Evolutionary conservation across 495 filamentous ascomycete species (phyloP), one percentile per base, ranked within the genome.

Genomic region (Lasiosphaeria hispida): DNA sequence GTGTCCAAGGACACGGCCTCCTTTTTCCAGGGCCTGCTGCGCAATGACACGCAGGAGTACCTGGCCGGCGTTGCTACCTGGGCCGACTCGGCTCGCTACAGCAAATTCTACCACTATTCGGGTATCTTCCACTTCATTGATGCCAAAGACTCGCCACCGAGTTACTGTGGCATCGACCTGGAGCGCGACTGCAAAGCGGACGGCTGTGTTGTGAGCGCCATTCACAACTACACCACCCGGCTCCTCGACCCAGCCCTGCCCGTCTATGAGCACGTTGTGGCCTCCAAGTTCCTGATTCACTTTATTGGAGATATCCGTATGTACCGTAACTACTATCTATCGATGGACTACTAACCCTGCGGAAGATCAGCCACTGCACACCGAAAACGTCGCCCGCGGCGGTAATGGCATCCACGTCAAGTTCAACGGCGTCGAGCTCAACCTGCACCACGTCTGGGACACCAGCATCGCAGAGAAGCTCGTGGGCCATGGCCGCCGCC

Each of bases 91-190:
- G 79, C 83, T 63, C 73, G 81, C 23, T 85, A 85, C 68, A 83
- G 80, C 10, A 74, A 79, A 62, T 82, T 75, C 60, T 81, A 83
- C 14, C 72, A 71, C 36, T 87, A 81, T 68, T 79, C 75, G 8
- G 72, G 70, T n/a, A 76, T 76, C 14, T 84, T 85, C 69, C 87
- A 90, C 72, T 90, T 79, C 75, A 89, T 90, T 71, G 87, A 90
- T 65, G 85, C 87, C 10, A 73, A 84, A 47, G 87, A 90, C 75
- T 61, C 69, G 53, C 87, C 87, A 38, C 86, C 86, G 0, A 39
- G 59, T 6, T 72, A 66, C 37, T 90, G 87, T 72, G 78, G 72
- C 49, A 80, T 90, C 42, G 75, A 82, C 61, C 85, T 76, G 56
- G 63, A 71, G 9, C 77, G 87, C 33, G 87, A 90, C 72, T 89